Evolutionary conservation across 2,329 filamentous ascomycete species (phyloP).

Genomic region (Clarireedia monteithiana): DNA sequence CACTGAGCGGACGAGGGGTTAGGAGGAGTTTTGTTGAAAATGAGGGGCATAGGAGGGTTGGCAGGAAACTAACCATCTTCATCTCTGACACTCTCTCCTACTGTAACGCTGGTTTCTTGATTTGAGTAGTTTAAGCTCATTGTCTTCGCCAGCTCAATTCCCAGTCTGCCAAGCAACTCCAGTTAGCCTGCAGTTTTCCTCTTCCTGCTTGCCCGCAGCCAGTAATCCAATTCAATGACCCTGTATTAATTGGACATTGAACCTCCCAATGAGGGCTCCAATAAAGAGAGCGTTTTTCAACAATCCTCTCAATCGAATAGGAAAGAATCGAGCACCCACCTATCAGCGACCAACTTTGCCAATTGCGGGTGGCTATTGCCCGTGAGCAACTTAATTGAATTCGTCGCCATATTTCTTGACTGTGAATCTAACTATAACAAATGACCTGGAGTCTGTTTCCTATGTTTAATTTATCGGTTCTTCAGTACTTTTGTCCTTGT

Average conservation of each 20-base stretch:
- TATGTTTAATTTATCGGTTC: neutral
- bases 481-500: neutral
- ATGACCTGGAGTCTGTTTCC: neutral
- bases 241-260: no score
- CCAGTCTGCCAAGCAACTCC: constrained; percentile 45
- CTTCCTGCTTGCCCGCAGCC: neutral
- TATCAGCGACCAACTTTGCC: constrained; percentile 50
- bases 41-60: neutral
- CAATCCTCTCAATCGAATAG: neutral
- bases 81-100: constrained; percentile 91
- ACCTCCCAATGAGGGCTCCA: neutral
- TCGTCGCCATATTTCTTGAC: constrained; percentile 50
- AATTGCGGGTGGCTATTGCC: constrained; percentile 69
- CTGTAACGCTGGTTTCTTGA: constrained; percentile 83
- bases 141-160: constrained; percentile 71
- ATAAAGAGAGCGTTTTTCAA: neutral
- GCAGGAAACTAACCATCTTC: constrained; percentile 61
- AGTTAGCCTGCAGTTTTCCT: neutral
- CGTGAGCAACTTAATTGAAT: constrained; percentile 68
- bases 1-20: constrained; percentile 40
- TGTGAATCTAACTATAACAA: neutral
- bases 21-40: neutral
- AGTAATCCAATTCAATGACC: no score
- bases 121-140: constrained; percentile 81
- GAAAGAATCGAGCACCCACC: constrained; percentile 5